Percentiles rank a stretch among this genome's conserved stretches.
phyloP scores from a whole-genome alignment of 2,329 filamentous ascomycete genomes.

The Macrophomina phaseolina region DNA sequence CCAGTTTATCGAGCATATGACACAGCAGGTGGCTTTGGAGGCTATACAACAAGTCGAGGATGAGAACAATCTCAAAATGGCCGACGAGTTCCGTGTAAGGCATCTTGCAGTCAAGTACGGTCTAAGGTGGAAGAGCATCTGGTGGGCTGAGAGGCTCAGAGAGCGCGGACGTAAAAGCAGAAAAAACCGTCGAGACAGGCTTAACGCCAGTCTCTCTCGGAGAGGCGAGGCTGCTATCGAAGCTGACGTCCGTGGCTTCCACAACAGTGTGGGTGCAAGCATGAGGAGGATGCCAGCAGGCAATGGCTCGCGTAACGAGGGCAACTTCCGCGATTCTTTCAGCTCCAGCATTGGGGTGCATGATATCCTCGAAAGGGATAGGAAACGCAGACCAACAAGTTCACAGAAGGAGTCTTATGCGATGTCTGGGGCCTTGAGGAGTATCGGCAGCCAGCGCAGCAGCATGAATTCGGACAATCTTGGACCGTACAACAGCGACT shows the following conservation, averaged over 20 bases:
- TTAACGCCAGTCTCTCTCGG: conserved; percentile 5
- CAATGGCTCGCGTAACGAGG: conserved; percentile 1
- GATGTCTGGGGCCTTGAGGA: conserved; percentile 20
- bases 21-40: conserved; percentile 40
- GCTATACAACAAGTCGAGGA: conserved; percentile 19
- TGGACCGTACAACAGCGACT: conserved; percentile 5
- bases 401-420: conserved; percentile 8
- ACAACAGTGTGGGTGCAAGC: conserved; percentile 16
- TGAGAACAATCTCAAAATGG: conserved; percentile 19
- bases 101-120: conserved; percentile 21
- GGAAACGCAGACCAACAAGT: background rate
- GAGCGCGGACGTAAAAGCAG: conserved; percentile 27
- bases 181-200: conserved; percentile 13
- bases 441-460: background rate
- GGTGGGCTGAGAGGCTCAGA: conserved; percentile 10
- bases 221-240: conserved; percentile 4
- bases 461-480: background rate
- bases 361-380: conserved; percentile 17
- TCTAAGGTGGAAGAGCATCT: conserved; percentile 18
- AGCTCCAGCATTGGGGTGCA: conserved; percentile 18
- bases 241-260: conserved; percentile 15
- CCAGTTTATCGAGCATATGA: conserved; percentile 51
- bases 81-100: conserved; percentile 21
- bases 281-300: conserved; percentile 7
- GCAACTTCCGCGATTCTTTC: conserved; percentile 14